Base-by-base conservation (phyloP, 129 eudicot genomes). In the Erigeron canadensis region DNA sequence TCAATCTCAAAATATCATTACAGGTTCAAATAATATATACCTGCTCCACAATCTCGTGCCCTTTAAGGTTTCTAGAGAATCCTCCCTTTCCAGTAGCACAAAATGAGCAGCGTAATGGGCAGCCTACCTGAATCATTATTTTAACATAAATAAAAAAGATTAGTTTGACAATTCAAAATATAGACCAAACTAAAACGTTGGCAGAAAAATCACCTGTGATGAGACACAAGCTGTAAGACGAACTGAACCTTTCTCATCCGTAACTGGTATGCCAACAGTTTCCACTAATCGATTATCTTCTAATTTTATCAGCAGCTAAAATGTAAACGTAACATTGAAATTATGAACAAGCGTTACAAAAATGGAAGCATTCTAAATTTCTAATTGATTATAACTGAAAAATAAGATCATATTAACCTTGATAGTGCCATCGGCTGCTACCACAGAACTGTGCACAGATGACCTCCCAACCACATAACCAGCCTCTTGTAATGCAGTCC, bases 61-160 rank as follows among this genome's bases (percentile, higher is more conserved):
- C 83, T 73, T 77, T 85, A 72, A 95, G 97, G 84, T 95, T 95
- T 77, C 99, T 86, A 7, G 97, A 79, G 81, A 87, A 95, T 71
- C 99, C 99, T 28, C 99, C 99, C 73, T 90, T 90, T 70, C 99
- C 99, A 64, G 99, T 95, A 66, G 99, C 99, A 86, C 99, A 95
- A 76, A 95, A 95, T 39, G 97, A 82, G 82, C 99, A 95, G 17
- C 97, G 86, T 77, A 95, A 71, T 1, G 99, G 99, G 75, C 99
- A 95, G 46, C 99, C 99, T 7, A 95, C 99, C 99, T 95, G 76
- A 70, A 50, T 23, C 74, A 55, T 28, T 51, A n/a, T 47, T 18
- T 28, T 5, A 15, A 63, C 41, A 10, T 12, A 9, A 70, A 56
- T 73, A 63, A 18, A 40, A 53, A 28, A 75, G 11, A 16, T 63